These are phyloP conservation scores for Aegle marmelos DNA, from an alignment of 345 rosid genomes.

Conservation along the genomic window DNA sequence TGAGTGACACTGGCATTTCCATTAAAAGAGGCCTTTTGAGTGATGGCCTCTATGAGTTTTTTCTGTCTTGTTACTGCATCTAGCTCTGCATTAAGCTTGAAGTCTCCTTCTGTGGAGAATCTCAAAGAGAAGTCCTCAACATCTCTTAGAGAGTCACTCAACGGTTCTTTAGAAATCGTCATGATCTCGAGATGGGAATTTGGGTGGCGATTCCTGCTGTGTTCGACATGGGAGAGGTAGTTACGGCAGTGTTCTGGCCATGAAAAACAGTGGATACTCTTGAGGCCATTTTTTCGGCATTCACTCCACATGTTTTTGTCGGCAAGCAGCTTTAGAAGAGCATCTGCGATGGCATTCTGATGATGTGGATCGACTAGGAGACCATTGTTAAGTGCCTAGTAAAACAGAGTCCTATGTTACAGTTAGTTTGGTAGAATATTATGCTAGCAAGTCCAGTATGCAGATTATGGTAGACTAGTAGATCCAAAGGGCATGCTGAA, in stretches of 20 bases:
- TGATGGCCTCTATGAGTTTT: constrained; percentile 64
- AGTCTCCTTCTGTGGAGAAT: constrained; percentile 77
- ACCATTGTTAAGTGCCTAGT: constrained; percentile 64
- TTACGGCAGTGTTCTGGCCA: constrained; percentile 79
- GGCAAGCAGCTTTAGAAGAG: constrained; percentile 64
- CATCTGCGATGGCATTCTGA: constrained; percentile 58
- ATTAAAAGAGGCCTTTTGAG: constrained; percentile 46
- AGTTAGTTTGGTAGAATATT: constrained; percentile 5
- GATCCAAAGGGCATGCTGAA: not conserved
- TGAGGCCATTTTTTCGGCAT: constrained; percentile 60
- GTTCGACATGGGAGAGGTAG: constrained; percentile 78
- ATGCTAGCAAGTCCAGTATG: not conserved
- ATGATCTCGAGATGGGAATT: constrained; percentile 59
- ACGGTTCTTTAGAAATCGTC: constrained; percentile 71
- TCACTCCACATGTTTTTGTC: constrained; percentile 61
- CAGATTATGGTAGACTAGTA: not conserved
- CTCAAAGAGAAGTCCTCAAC: constrained; percentile 78
- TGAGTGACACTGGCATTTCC: constrained; percentile 39
- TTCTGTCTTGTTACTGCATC: constrained; percentile 65
- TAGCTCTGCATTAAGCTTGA: constrained; percentile 60
- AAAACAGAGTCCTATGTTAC: constrained; percentile 15
- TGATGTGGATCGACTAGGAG: constrained; percentile 69
- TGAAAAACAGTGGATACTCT: constrained; percentile 59
- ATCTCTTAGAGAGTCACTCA: constrained; percentile 82
- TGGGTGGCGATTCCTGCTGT: constrained; percentile 77